Evolutionary conservation across 192 early-diverging fungal genomes (phyloP).

Genomic region (Gigaspora rosea): DNA sequence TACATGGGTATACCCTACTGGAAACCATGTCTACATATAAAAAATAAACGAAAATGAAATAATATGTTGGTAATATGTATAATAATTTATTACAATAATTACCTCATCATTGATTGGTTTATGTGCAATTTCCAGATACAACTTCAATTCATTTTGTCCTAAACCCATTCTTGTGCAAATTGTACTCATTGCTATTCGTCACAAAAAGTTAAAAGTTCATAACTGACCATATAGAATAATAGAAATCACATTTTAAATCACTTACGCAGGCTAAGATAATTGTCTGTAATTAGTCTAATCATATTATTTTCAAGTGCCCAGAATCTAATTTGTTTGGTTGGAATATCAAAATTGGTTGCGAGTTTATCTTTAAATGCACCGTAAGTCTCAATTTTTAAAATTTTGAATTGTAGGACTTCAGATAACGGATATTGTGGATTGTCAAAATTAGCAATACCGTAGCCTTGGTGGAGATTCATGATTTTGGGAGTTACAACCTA

Average conservation of each 20-base stretch:
- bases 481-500: constrained; percentile 68
- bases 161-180: constrained; percentile 38
- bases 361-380: constrained; percentile 47
- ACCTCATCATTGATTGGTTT: constrained; percentile 38
- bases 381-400: constrained; percentile 44
- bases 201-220: neutral
- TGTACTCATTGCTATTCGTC: constrained; percentile 40
- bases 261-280: constrained; percentile 51
- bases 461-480: constrained; percentile 73
- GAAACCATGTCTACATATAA: constrained; percentile 2
- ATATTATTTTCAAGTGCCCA: constrained; percentile 87
- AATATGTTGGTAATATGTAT: neutral
- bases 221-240: neutral
- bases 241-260: neutral
- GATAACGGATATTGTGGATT: constrained; percentile 36
- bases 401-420: constrained; percentile 39
- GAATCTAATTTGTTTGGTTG: constrained; percentile 59
- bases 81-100: neutral
- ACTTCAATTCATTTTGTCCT: constrained; percentile 38
- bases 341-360: neutral
- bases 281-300: constrained; percentile 75
- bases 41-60: neutral
- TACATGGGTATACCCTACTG: constrained; percentile 35
- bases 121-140: constrained; percentile 43
- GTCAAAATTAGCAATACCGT: constrained; percentile 83